Evolutionary conservation across 2,329 filamentous ascomycete genomes (phyloP).

Genomic region (Aspergillus bombycis): DNA sequence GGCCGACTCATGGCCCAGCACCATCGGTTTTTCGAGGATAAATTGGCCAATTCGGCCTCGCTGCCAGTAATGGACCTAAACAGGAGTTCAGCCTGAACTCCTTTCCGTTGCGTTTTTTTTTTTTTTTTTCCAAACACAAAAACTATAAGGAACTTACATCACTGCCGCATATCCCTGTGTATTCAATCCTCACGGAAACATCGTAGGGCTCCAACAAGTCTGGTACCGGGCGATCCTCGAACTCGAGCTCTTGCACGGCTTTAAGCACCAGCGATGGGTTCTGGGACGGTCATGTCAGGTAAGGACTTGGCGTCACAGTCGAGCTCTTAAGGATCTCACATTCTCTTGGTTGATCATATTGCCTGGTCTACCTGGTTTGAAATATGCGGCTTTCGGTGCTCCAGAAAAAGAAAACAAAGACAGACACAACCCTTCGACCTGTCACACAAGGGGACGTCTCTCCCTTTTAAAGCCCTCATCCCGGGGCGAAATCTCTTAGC

Average conservation of each 20-base stretch:
- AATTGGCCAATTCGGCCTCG: slow-evolving; percentile 50
- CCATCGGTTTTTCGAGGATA: slow-evolving; percentile 50
- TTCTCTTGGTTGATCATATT: background rate
- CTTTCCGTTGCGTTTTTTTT: background rate
- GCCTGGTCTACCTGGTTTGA: background rate
- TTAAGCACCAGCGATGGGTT: slow-evolving; percentile 86
- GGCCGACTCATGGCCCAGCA: slow-evolving; percentile 71
- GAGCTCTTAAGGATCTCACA: background rate
- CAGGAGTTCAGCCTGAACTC: background rate
- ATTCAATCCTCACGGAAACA: slow-evolving; percentile 79
- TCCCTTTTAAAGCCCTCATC: background rate
- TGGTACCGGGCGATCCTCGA: slow-evolving; percentile 75
- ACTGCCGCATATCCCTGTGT: slow-evolving; percentile 86
- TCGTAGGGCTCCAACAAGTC: slow-evolving; percentile 68
- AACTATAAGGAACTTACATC: slow-evolving; percentile 59
- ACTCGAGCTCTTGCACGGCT: slow-evolving; percentile 71
- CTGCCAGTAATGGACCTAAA: slow-evolving; percentile 52
- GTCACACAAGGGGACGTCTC: background rate
- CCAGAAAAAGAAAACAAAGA: background rate
- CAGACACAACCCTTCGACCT: background rate
- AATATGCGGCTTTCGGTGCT: background rate
- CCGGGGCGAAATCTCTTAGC: background rate
- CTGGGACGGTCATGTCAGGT: slow-evolving; percentile 45
- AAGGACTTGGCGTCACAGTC: background rate
- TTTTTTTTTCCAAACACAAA: background rate